Evolutionary conservation across 2,329 filamentous ascomycete species (phyloP), one percentile per base, ranked within the genome.

Genomic region (Penicillium sp.): DNA sequence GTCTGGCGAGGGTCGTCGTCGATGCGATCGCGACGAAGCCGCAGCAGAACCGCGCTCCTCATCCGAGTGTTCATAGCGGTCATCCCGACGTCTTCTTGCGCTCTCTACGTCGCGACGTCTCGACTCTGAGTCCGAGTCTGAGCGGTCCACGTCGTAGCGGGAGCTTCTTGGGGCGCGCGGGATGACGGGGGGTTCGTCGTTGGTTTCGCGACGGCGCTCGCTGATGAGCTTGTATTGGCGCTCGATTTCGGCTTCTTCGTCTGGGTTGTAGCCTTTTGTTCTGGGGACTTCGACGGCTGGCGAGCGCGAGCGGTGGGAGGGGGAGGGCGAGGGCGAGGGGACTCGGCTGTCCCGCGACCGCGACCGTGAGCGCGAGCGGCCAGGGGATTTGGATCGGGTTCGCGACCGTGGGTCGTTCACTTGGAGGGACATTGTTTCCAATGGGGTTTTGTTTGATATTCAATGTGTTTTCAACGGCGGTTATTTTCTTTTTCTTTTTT

Each of bases 361-460:
- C 58, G 71, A 72, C 46, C 65, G 65, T 40, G 71, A 73, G 51
- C 69, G 69, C 38, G 72, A 71, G 39, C 68, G 64, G 26, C 70
- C 69, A 31, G 71, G 72, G 31, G 72, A 74, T 54, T 69, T 73
- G 53, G 72, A 74, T 48, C 72, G 67, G 53, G 66, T 68, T 49
- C 72, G 70, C 55, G 68, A 69, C 60, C 69, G 68, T 60, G 69
- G 63, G 57, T 70, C 68, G 49, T 65, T 57, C 45, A 70, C 68
- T 48, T 68, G 65, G 34, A 73, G 67, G 29, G 68, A 67, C 63
- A 67, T 66, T 31, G 48, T 48, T 53, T 53, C 45, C 51, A 54
- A 35, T 42, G 51, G 43, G 51, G 48, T 42, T 15, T 19, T 19
- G 4, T n/a, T 39, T 13, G 17, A 21, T 31, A 13, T 21, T 19